phyloP scores from a whole-genome alignment of 2,329 filamentous ascomycete species.

The Xylariaceae sp. region DNA sequence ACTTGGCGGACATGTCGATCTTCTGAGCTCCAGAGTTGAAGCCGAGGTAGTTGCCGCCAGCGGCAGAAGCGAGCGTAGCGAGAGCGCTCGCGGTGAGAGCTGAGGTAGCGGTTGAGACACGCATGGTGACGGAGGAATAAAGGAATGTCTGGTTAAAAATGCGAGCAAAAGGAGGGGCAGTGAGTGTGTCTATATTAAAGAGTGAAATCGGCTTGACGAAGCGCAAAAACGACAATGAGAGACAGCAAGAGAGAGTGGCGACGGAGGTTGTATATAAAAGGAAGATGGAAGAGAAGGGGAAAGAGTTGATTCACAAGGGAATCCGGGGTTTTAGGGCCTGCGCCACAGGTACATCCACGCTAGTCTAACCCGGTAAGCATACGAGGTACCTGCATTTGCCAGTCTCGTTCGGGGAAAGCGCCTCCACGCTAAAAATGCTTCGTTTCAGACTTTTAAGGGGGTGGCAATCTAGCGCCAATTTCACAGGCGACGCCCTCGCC shows the following conservation, averaged over 20 bases:
- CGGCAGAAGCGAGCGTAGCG: constrained; percentile 23
- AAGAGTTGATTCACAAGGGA: neutral
- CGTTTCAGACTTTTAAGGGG: constrained; percentile 5
- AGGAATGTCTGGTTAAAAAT: neutral
- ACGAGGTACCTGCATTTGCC: neutral
- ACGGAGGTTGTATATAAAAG: neutral
- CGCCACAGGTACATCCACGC: neutral
- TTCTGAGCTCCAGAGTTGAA: constrained; percentile 33
- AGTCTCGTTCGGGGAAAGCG: neutral
- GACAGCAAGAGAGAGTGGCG: constrained; percentile 2
- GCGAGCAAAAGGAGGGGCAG: constrained; percentile 7
- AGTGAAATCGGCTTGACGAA: constrained; percentile 12
- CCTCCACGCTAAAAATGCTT: neutral
- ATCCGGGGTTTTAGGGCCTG: neutral
- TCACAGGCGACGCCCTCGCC: neutral
- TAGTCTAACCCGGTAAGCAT: neutral
- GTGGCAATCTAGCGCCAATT: neutral
- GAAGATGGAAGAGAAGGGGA: neutral
- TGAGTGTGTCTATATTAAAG: neutral
- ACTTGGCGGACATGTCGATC: constrained; percentile 29
- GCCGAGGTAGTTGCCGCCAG: constrained; percentile 27
- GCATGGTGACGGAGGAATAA: constrained; percentile 14
- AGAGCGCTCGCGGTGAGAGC: constrained; percentile 13
- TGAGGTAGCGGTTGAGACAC: constrained; percentile 15
- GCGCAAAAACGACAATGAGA: constrained; percentile 11